Conservation (phyloP, 257 asterid species). For the Nicotiana undulata region DNA sequence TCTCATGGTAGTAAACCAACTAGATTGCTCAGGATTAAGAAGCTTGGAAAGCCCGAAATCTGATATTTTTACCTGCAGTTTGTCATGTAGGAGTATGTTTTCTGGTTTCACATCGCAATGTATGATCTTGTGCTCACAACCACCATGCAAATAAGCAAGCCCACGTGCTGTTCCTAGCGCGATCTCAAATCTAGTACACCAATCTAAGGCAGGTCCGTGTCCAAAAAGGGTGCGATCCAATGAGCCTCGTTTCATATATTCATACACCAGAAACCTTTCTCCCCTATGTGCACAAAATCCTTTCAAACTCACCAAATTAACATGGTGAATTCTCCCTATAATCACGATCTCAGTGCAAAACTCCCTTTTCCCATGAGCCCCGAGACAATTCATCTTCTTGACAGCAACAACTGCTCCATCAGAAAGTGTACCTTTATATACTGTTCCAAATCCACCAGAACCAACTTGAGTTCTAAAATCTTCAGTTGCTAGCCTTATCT, state of each 20-base stretch:
- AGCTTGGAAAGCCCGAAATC: constrained; percentile 83
- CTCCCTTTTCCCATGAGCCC: constrained; percentile 51
- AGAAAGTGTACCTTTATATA: constrained; percentile 49
- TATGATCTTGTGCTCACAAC: constrained; percentile 62
- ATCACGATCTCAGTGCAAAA: constrained; percentile 63
- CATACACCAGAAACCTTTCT: constrained; percentile 58
- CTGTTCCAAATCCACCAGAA: constrained; percentile 69
- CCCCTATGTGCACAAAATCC: constrained; percentile 57
- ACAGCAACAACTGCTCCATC: constrained; percentile 60
- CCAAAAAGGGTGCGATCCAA: constrained; percentile 62
- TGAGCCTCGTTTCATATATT: constrained; percentile 71
- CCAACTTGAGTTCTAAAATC: constrained; percentile 52
- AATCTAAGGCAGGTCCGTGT: constrained; percentile 49
- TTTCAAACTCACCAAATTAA: constrained; percentile 60
- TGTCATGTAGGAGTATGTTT: constrained; percentile 58
- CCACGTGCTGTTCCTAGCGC: constrained; percentile 73
- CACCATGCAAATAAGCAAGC: constrained; percentile 62
- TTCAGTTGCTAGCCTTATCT: constrained; percentile 48
- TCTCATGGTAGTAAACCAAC: constrained; percentile 69
- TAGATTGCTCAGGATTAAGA: constrained; percentile 45
- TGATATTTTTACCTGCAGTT: constrained; percentile 57
- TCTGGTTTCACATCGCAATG: constrained; percentile 82
- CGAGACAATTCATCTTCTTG: constrained; percentile 42
- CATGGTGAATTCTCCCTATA: constrained; percentile 65
- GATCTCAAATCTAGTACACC: constrained; percentile 57